These are phyloP conservation scores for Lichtheimia hyalospora DNA, from an alignment of 371 early-diverging fungal genomes.

Conservation along the genomic window DNA sequence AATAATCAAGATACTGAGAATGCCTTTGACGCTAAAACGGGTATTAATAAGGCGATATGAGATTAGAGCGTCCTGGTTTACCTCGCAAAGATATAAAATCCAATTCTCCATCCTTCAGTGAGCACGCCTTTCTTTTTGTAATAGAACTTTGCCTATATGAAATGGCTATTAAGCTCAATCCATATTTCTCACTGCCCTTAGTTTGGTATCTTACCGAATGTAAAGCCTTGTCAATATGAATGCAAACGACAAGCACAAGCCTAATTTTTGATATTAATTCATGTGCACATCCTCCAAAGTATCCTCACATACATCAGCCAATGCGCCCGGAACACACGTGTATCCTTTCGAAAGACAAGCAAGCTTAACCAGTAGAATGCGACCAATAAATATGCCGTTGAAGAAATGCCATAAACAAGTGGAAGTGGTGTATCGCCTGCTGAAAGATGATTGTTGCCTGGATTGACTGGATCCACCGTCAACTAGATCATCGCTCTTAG, in stretches of 20 bases:
- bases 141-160: constrained; percentile 47
- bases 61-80: constrained; percentile 13
- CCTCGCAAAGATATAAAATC: constrained; percentile 60
- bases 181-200: too few species aligned
- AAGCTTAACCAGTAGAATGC: constrained; percentile 36
- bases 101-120: constrained; percentile 56
- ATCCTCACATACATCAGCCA: constrained; percentile 45
- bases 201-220: constrained; percentile 45
- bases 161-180: too few species aligned
- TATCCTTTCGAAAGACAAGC: constrained; percentile 34
- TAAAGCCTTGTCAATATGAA: constrained; percentile 53
- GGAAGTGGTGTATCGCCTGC: constrained; percentile 60
- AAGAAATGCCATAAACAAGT: constrained; percentile 39
- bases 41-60: neutral
- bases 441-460: constrained; percentile 49
- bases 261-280: constrained; percentile 14
- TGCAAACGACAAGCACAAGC: constrained; percentile 43
- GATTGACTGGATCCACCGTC: constrained; percentile 46
- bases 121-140: constrained; percentile 48
- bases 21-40: constrained; percentile 44
- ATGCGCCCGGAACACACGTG: constrained; percentile 54
- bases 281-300: neutral
- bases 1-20: constrained; percentile 57
- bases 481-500: constrained; percentile 23
- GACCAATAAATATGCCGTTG: constrained; percentile 34